Conservation (phyloP, 345 rosid genomes). For the Syzygium oleosum region DNA sequence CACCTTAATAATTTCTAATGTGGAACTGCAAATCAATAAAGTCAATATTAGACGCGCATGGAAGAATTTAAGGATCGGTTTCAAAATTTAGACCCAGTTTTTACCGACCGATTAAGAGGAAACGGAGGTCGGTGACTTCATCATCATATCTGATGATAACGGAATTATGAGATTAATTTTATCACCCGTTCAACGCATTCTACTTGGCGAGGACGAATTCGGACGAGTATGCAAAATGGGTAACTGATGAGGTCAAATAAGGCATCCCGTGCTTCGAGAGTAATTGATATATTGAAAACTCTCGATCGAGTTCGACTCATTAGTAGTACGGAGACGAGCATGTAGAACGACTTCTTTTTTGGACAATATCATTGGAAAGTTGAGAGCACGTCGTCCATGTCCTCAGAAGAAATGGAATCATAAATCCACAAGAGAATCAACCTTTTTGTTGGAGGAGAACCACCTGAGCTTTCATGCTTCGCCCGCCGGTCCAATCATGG, state of each 20-base stretch:
- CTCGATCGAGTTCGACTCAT: not conserved
- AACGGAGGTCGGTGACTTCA: not conserved
- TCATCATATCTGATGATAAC: not conserved
- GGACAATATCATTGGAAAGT: not conserved
- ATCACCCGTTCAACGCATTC: not conserved
- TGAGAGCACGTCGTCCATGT: not conserved
- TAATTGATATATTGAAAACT: not conserved
- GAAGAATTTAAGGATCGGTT: not conserved
- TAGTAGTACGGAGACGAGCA: not conserved
- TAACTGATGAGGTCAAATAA: not conserved
- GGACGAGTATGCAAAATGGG: not conserved
- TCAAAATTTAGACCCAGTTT: not conserved
- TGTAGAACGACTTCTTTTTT: not conserved
- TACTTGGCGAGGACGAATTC: not conserved
- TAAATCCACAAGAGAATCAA: not conserved
- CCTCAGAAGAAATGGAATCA: not conserved
- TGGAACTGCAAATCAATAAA: not conserved
- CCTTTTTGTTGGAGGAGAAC: not conserved
- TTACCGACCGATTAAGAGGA: not conserved
- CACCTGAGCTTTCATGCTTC: not conserved
- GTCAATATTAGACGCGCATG: not conserved
- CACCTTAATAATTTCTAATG: accelerated
- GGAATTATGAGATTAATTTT: too few species aligned
- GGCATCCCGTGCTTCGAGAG: not conserved
- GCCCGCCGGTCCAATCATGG: not conserved